Conservation (phyloP, 352 stramenopile species). For the Phytophthora pluvialis region DNA sequence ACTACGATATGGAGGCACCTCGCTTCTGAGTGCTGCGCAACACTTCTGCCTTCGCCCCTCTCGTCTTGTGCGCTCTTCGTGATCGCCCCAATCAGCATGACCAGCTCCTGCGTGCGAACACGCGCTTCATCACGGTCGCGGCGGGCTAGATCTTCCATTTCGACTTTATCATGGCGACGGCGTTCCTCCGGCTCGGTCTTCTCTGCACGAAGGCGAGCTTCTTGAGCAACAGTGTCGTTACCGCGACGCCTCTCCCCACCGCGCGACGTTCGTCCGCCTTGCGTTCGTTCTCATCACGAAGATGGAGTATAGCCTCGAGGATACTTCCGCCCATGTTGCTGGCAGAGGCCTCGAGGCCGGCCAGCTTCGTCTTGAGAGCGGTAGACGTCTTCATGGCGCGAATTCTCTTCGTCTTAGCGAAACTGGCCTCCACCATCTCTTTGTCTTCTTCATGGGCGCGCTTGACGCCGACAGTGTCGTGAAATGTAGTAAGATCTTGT, state of each 20-base stretch:
- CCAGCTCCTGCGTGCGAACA: neutral
- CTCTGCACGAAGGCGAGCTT: neutral
- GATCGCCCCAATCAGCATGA: neutral
- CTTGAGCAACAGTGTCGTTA: neutral
- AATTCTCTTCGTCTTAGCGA: constrained; percentile 6
- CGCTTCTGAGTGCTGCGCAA: neutral
- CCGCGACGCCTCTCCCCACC: neutral
- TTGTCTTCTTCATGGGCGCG: constrained; percentile 2
- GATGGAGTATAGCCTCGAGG: neutral
- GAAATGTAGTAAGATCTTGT: neutral
- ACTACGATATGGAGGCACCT: neutral
- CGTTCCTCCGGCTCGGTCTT: neutral
- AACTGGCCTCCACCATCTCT: neutral
- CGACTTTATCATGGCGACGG: neutral
- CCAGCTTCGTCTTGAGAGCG: constrained; percentile 2
- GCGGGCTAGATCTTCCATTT: neutral
- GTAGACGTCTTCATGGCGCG: neutral
- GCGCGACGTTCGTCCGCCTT: constrained; percentile 9
- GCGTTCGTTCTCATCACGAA: constrained; percentile 10
- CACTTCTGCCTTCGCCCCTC: neutral
- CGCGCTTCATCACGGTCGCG: neutral
- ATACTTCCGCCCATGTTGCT: constrained; percentile 3
- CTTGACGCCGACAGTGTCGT: constrained; percentile 1
- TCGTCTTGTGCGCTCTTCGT: neutral
- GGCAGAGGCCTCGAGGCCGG: neutral